These are phyloP conservation scores for Tausonia pullulans DNA, from an alignment of 1,284 basidiomycete species.

Conservation along the genomic window DNA sequence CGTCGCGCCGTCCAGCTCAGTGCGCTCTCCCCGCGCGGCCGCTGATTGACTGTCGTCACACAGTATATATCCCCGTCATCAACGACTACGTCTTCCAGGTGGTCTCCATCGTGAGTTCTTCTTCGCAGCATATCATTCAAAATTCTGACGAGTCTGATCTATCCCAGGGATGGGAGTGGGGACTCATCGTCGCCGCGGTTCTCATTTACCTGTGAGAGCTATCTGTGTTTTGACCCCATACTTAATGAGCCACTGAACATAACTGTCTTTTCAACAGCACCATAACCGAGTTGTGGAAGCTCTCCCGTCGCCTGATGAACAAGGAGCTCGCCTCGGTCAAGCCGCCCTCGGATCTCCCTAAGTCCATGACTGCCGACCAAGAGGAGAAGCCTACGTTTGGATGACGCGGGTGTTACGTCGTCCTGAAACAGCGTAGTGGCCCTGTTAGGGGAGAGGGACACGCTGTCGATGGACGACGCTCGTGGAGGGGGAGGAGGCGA, in stretches of 20 bases:
- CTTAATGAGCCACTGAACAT: slow-evolving; percentile 23
- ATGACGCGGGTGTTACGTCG: not conserved
- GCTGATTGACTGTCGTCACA: not conserved
- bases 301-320: not conserved
- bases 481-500: too few relatives aligned
- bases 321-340: slow-evolving; percentile 9
- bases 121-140: not conserved
- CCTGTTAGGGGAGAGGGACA: too few relatives aligned
- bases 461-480: too few relatives aligned
- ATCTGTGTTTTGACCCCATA: not conserved
- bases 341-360: slow-evolving; percentile 19
- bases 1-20: not conserved
- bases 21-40: slow-evolving; percentile 24
- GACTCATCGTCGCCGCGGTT: slow-evolving; percentile 26
- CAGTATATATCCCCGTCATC: slow-evolving; percentile 34
- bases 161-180: slow-evolving; percentile 32
- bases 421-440: not conserved
- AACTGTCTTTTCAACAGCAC: not conserved
- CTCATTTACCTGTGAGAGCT: slow-evolving; percentile 25
- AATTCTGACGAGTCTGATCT: not conserved
- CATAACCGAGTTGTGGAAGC: slow-evolving; percentile 7
- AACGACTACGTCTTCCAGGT: slow-evolving; percentile 32
- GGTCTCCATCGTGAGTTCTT: not conserved
- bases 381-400: not conserved
- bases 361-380: slow-evolving; percentile 19